A percentile compares a stretch with the other conserved stretches of the same genome.
Conservation (phyloP, 345 rosid genomes). For the Anastatica hierochuntica region DNA sequence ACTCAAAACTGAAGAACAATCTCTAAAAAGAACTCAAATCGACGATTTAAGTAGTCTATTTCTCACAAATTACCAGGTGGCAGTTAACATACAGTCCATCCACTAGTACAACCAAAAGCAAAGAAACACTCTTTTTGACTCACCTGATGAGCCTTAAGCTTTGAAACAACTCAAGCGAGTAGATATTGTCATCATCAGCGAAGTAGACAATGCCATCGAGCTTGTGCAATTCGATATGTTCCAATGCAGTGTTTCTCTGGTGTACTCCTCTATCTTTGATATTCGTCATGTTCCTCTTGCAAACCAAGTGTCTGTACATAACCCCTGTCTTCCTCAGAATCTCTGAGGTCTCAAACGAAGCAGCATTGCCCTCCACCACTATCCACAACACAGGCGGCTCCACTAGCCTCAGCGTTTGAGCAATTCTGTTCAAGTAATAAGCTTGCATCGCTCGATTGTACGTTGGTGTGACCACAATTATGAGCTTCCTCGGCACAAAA, state of each 20-base stretch:
- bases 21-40: not conserved
- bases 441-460: constrained; percentile 73
- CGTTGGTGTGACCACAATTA: constrained; percentile 83
- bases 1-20: not conserved
- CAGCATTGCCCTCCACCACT: constrained; percentile 65
- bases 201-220: constrained; percentile 82
- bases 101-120: not conserved
- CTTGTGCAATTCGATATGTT: constrained; percentile 61
- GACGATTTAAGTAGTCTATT: not conserved
- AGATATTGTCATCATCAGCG: constrained; percentile 74
- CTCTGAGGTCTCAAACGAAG: constrained; percentile 73
- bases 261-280: constrained; percentile 67
- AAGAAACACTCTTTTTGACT: not conserved
- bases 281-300: constrained; percentile 37
- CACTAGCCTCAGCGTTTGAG: constrained; percentile 68
- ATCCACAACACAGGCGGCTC: constrained; percentile 81
- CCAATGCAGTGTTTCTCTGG: constrained; percentile 70
- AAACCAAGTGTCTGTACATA: constrained; percentile 76
- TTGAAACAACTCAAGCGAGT: constrained; percentile 65
- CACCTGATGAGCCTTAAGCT: constrained; percentile 64
- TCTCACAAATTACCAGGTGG: constrained; percentile 1
- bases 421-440: constrained; percentile 60
- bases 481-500: constrained; percentile 46
- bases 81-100: not conserved
- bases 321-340: constrained; percentile 74